Base-by-base conservation (phyloP, 2,329 filamentous ascomycete species). In the Epicoccum sorghinum region DNA sequence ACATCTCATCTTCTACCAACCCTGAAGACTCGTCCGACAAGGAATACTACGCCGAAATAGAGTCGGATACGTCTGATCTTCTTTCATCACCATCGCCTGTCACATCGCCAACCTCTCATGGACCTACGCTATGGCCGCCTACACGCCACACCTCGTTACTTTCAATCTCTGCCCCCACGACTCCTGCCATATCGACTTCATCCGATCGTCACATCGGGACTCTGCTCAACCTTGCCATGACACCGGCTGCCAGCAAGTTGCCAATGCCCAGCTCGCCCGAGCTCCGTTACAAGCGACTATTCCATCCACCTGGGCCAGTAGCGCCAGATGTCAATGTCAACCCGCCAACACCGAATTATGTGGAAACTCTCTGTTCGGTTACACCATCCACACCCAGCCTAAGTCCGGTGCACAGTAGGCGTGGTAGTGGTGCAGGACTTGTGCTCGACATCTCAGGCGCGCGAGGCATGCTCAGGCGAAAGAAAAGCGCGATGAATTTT, bases 261-360 rank as follows among this genome's bases (percentile, higher is more conserved):
- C 30, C 60, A 38, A 55, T 45, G 8, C 72, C 74, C 0, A 78
- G 74, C 57, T 71, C 71, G 1, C 74, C 76, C 1, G 76, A 78
- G 49, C 54, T 69, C 1, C 68, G 69, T 4, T 80, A 79, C 55
- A 78, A 78, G 62, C 67, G 67, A 4, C 60, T 79, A 0, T 79
- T 79, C 52, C 77, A 79, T 29, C 62, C 67, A 1, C 56, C 65
- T 2, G 56, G 56, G 1, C 58, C 59, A 2, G 57, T 61, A 10
- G 59, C 58, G 3, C 58, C 60, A 4, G 63, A 66, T 24, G n/a
- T 53, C 12, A 44, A 39, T 23, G 48, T 52, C 27, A 45, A 52
- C 8, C 38, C 47, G 35, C 48, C 59, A 0, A 39, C 30, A n/a
- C 48, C 48, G 23, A 47, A 44, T 36, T 46, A 56, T 44, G 37